Conservation (phyloP, 331 rosid genomes). For the Quercus tomentella region DNA sequence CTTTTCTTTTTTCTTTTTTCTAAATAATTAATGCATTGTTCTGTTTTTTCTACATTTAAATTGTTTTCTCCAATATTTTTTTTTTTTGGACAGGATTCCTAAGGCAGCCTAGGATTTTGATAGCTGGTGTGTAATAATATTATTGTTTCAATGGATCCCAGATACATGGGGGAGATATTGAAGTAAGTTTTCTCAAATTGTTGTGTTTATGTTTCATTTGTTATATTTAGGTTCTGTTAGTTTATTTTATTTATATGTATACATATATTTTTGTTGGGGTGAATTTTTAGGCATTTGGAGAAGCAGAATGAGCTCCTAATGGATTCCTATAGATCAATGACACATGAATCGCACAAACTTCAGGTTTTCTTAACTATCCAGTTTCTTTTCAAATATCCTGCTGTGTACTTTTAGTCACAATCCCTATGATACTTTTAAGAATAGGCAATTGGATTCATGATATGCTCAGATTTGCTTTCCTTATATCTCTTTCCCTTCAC, state of each 20-base stretch:
- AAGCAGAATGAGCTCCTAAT: conserved; percentile 47
- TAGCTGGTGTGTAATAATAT: not conserved
- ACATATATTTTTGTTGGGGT: not conserved
- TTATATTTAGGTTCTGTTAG: not conserved
- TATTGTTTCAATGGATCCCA: conserved; percentile 36
- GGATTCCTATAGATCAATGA: conserved; percentile 40
- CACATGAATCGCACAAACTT: conserved; percentile 43
- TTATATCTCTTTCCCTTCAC: not conserved
- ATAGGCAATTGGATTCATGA: not conserved
- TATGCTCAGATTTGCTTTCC: not conserved
- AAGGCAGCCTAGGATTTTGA: not conserved
- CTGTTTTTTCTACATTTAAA: too few species aligned
- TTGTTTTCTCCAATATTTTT: too few species aligned
- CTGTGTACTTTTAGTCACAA: not conserved
- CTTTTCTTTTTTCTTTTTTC: too few species aligned
- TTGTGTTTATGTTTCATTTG: not conserved
- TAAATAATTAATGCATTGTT: too few species aligned
- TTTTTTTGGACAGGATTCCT: not conserved
- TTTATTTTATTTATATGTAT: too few species aligned
- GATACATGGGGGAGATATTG: conserved; percentile 35
- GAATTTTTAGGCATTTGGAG: conserved; percentile 44
- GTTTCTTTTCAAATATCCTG: not conserved
- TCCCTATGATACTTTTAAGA: not conserved
- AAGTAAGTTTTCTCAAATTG: conserved; percentile 24
- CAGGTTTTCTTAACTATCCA: conserved; percentile 22